Conservation (phyloP, 257 asterid genomes). For the Solanum etuberosum region DNA sequence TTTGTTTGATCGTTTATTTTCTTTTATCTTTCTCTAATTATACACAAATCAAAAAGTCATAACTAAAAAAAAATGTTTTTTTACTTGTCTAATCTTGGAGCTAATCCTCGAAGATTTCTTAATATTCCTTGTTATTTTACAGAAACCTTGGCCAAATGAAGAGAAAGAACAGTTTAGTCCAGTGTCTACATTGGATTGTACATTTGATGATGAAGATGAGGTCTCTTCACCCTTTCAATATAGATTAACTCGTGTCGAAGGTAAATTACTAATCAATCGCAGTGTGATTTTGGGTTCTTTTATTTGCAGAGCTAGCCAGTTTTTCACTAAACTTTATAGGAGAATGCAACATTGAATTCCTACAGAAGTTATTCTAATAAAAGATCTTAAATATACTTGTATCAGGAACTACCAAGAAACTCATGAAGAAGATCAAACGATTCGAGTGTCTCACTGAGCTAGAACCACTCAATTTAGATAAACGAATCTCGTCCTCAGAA, state of each 20-base stretch:
- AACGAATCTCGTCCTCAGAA: slow-evolving; percentile 28
- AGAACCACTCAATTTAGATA: slow-evolving; percentile 48
- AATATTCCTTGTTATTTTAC: background rate
- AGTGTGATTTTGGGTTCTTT: background rate
- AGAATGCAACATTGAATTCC: background rate
- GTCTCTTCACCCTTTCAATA: slow-evolving; percentile 60
- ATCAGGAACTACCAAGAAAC: slow-evolving; percentile 51
- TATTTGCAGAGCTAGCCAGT: background rate
- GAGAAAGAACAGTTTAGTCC: slow-evolving; percentile 89
- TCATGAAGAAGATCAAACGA: slow-evolving; percentile 42
- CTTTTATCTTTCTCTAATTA: background rate
- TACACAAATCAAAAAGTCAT: background rate
- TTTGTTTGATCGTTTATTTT: background rate
- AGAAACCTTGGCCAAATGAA: slow-evolving; percentile 44
- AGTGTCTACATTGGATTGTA: slow-evolving; percentile 67
- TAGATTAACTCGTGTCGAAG: slow-evolving; percentile 41
- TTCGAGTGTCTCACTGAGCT: slow-evolving; percentile 51
- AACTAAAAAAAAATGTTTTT: background rate
- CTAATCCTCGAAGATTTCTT: background rate
- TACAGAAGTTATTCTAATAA: too few relatives aligned
- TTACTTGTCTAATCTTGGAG: background rate
- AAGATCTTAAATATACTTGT: background rate
- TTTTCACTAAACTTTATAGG: background rate
- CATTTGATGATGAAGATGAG: slow-evolving; percentile 73
- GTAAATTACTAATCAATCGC: slow-evolving; percentile 11